phyloP scores from a whole-genome alignment of 2,329 filamentous ascomycete species.

The Boeremia lycopersici region DNA sequence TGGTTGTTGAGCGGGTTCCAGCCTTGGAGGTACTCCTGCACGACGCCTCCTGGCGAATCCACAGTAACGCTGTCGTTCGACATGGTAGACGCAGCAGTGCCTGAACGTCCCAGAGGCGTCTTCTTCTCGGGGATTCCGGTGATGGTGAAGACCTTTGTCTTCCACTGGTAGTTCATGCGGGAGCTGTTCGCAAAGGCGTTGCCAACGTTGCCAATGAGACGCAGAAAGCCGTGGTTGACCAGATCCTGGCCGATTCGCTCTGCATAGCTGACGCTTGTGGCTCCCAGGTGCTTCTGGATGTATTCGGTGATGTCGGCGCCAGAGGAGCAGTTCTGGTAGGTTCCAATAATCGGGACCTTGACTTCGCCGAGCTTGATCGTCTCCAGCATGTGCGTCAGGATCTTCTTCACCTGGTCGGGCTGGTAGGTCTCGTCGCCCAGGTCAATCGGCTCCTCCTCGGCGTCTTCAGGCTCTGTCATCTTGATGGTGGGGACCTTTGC shows the following conservation, averaged over 20 bases:
- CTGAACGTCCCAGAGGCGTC: slow-evolving; percentile 71
- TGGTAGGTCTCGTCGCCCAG: slow-evolving; percentile 88
- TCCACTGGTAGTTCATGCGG: slow-evolving; percentile 97
- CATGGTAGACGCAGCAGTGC: slow-evolving; percentile 64
- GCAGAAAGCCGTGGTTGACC: slow-evolving; percentile 81
- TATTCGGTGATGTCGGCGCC: slow-evolving; percentile 96
- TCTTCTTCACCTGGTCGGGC: slow-evolving; percentile 87
- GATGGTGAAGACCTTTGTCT: slow-evolving; percentile 85
- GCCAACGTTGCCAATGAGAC: slow-evolving; percentile 91
- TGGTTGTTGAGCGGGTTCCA: slow-evolving; percentile 93
- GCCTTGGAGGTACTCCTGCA: slow-evolving; percentile 86
- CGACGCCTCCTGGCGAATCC: slow-evolving; percentile 83
- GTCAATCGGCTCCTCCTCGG: slow-evolving; percentile 81
- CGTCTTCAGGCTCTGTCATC: slow-evolving; percentile 71
- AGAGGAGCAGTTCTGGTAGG: slow-evolving; percentile 89
- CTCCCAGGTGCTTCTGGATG: slow-evolving; percentile 84
- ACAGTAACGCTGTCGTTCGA: slow-evolving; percentile 56
- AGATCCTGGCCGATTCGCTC: slow-evolving; percentile 96
- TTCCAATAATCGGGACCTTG: slow-evolving; percentile 94
- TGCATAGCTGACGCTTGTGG: slow-evolving; percentile 84
- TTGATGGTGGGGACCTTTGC: slow-evolving; percentile 84
- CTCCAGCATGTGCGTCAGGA: slow-evolving; percentile 83
- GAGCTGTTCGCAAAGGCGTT: slow-evolving; percentile 97
- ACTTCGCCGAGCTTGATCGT: slow-evolving; percentile 86
- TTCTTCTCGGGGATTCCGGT: slow-evolving; percentile 91